Percentiles rank a stretch among this genome's conserved stretches.
These are phyloP conservation scores for Sicyos baderoa DNA, from an alignment of 306 rosid species.

Conservation along the genomic window DNA sequence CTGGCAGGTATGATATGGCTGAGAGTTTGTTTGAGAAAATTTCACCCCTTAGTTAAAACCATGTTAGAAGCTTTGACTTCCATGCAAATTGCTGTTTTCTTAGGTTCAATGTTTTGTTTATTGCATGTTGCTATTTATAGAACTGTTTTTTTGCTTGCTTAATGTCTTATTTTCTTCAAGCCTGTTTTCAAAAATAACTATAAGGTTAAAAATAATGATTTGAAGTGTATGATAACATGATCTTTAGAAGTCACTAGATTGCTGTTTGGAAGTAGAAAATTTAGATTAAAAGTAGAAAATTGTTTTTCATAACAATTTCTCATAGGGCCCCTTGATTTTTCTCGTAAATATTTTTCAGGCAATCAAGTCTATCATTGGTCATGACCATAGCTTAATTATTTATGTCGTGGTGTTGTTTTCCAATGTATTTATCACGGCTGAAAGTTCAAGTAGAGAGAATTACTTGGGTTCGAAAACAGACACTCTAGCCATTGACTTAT, in stretches of 20 bases:
- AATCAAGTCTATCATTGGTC: background rate
- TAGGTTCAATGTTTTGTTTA: background rate
- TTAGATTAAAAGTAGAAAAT: background rate
- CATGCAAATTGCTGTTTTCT: background rate
- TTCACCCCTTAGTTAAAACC: background rate
- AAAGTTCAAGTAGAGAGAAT: too few species aligned
- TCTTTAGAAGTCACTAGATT: background rate
- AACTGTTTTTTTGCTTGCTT: background rate
- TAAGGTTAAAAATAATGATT: background rate
- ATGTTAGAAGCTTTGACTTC: conserved; percentile 5
- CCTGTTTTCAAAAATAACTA: background rate
- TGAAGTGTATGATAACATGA: background rate
- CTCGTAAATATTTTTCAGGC: background rate
- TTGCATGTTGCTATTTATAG: background rate
- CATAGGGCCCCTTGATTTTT: background rate
- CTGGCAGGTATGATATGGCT: conserved; percentile 49
- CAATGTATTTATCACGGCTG: too few species aligned
- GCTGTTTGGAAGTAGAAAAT: background rate
- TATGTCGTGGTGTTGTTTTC: background rate
- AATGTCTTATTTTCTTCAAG: background rate
- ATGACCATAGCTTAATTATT: background rate
- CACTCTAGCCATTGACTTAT: too few species aligned
- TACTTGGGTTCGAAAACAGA: too few species aligned
- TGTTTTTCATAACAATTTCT: background rate
- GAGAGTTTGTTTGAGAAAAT: background rate